Evolutionary conservation across 1,139 yeast genomes (phyloP).

Genomic region (Lodderomyces margitis): DNA sequence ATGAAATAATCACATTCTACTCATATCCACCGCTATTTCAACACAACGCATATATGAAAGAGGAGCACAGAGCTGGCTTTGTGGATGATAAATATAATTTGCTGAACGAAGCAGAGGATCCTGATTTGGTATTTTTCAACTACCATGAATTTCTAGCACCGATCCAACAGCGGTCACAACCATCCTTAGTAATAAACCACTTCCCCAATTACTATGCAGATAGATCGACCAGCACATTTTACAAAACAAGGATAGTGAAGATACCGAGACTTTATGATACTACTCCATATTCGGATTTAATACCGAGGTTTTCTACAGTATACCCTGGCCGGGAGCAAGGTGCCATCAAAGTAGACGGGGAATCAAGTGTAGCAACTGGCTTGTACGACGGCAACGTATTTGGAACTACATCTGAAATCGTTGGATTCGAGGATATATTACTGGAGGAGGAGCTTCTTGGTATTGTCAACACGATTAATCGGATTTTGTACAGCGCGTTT

Average conservation of each 20-base stretch:
- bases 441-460: slow-evolving; percentile 33
- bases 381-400: slow-evolving; percentile 37
- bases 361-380: background rate
- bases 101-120: background rate
- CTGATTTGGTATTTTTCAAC: slow-evolving; percentile 49
- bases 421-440: slow-evolving; percentile 45
- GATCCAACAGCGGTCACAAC: slow-evolving; percentile 9
- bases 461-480: slow-evolving; percentile 49
- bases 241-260: slow-evolving; percentile 56
- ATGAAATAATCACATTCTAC: background rate
- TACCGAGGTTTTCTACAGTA: slow-evolving; percentile 58
- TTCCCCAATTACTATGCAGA: slow-evolving; percentile 55
- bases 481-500: slow-evolving; percentile 38
- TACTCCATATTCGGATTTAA: slow-evolving; percentile 28
- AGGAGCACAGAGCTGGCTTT: background rate
- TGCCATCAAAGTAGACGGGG: slow-evolving; percentile 43
- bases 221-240: slow-evolving; percentile 25
- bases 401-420: slow-evolving; percentile 56
- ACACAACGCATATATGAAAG: background rate
- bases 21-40: background rate
- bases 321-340: slow-evolving; percentile 72
- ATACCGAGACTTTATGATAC: slow-evolving; percentile 54
- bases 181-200: slow-evolving; percentile 53
- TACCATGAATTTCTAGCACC: slow-evolving; percentile 59
- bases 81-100: background rate